These are phyloP conservation scores for Fraxinus angustifolia DNA, from an alignment of 305 asterid species.

Conservation along the genomic window DNA sequence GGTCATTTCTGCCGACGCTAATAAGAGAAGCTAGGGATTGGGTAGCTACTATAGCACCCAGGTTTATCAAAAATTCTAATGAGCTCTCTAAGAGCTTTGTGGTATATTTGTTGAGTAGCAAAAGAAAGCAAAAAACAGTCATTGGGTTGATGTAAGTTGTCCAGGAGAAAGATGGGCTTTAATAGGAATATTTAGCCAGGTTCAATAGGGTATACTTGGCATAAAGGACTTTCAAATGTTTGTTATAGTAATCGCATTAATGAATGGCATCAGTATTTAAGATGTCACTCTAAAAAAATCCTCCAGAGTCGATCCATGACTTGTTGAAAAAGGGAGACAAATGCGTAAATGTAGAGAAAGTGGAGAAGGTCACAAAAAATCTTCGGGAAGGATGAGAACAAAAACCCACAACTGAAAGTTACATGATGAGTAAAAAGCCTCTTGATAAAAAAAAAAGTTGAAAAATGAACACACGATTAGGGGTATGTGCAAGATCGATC, in stretches of 20 bases:
- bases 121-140: not conserved
- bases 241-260: not conserved
- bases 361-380: not conserved
- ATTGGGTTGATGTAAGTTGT: not conserved
- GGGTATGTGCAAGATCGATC: not conserved
- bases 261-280: not conserved
- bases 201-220: not conserved
- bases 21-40: not conserved
- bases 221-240: not conserved
- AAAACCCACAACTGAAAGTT: not conserved
- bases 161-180: not conserved
- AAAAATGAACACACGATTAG: not conserved
- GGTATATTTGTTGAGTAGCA: not conserved
- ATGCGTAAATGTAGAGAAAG: too few relatives aligned
- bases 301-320: not conserved
- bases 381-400: not conserved
- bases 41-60: not conserved
- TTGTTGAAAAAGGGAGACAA: not conserved
- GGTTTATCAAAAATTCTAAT: too few relatives aligned
- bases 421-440: not conserved
- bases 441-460: too few relatives aligned
- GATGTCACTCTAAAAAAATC: not conserved
- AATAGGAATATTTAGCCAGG: not conserved
- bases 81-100: not conserved
- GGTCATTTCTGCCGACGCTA: too few relatives aligned